Base-by-base conservation (phyloP, 768 basidiomycete genomes). In the Leccinum imitatum region DNA sequence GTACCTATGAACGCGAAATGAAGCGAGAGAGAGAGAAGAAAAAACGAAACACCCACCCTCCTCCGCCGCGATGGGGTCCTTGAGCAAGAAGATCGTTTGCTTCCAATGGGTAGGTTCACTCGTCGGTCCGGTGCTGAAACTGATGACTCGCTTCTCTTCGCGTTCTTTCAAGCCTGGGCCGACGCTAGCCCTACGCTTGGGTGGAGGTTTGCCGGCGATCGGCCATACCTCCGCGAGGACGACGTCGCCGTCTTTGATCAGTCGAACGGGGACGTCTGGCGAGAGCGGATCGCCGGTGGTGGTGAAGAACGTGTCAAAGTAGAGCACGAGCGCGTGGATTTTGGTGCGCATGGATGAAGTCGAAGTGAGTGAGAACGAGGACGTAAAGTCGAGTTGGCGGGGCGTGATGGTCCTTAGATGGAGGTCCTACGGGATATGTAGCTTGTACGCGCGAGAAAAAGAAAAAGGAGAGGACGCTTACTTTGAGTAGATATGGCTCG, bases 31-130 rank as follows among this genome's bases (percentile, higher is more conserved):
- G 4, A 44, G 8, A 44, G 8, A n/a, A 5, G 17, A 8, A 41
- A 39, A 15, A 17, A 53, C 25, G n/a, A 23, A 15, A 2, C 3
- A 74, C 84, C 15, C 44, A 89, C 92, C 92, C 78, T 91, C 87
- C 4, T 83, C 80, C 2, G 91, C 86, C n/a, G 73, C 69, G 55
- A 98, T 83, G 0, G 93, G 90, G 57, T 94, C 86, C 50, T 83
- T 78, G 59, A 99, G 79, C 65, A 98, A 73, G 75, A 99, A 97
- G 3, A 93, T 66, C 0, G 96, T 94, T 70, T 99, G 96, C 71
- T 94, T 95, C 96, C 96, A 98, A 72, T 99, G 96, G 27, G 95
- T 98, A 10, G 92, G 86, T 23, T 84, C 84, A 59, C 91, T 95
- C 66, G 77, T 77, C 10, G 96, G 95, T 0, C 96, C 93, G 0